Base-by-base conservation (phyloP, 164 flowering plant species). In the Kalanchoe fedtschenkoi region DNA sequence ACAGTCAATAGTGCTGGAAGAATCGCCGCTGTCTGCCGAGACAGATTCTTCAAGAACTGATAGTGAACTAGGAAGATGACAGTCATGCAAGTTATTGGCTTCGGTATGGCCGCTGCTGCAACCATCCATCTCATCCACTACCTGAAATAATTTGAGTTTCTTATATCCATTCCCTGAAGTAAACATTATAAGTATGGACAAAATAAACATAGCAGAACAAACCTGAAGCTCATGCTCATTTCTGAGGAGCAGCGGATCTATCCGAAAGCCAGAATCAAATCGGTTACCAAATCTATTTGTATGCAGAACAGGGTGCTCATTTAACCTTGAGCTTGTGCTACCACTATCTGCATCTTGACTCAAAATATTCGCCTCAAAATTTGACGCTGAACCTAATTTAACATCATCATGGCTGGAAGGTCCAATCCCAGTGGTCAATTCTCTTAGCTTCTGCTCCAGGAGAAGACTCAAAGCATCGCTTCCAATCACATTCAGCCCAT, bases 381-480 rank as follows among this genome's bases (percentile, higher is more conserved):
- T 70, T 56, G 74, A 55, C 64, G 58, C 62, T 19, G 69, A 44
- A 44, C 66, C 75, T 30, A 61, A 58, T 64, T 66, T 66, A 35
- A 28, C 22, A 6, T 78, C 59, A 33, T 66, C 77, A 64, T 14
- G 57, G 46, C 33, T 30, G 33, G 89, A 79, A 58, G 77, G 68
- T 67, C 71, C 82, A 35, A 71, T 63, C 55, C 72, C 82, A 65
- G 62, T 47, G 26, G 89, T 80, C 44, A 93, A 58, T 67, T 93
- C 96, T 66, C 76, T 80, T 21, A 93, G 74, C 71, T 90, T 88
- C 67, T 84, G 84, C 58, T 93, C 97, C 78, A 90, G 75, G 66
- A 90, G 86, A 65, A 72, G 61, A 77, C 91, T 85, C 71, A 93
- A 75, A 41, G 92, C 80, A 75, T 90, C 96, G 64, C 87, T 83